A percentile compares a stretch with the other conserved stretches of the same genome.
These are phyloP conservation scores for Venturia pyrina DNA, from an alignment of 2,329 filamentous ascomycete species.

Conservation along the genomic window DNA sequence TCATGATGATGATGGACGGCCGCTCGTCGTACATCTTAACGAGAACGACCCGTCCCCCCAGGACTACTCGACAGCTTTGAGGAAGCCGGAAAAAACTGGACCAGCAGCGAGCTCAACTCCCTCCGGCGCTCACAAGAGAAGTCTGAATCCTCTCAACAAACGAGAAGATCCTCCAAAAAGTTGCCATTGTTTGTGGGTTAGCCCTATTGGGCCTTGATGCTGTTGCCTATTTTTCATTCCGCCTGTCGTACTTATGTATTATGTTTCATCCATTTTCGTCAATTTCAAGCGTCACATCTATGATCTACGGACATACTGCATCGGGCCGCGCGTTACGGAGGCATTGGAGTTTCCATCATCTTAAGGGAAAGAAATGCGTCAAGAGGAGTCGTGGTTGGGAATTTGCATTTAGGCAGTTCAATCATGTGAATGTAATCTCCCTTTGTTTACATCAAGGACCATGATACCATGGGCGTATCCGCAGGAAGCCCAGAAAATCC, in stretches of 20 bases:
- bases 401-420: background rate
- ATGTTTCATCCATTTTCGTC: background rate
- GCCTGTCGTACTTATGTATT: background rate
- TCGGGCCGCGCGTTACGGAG: background rate
- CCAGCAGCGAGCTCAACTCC: background rate
- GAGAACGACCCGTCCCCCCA: constrained; percentile 29
- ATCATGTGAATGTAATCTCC: background rate
- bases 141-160: background rate
- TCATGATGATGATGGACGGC: constrained; percentile 23
- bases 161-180: constrained; percentile 12
- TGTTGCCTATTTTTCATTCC: background rate
- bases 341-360: background rate
- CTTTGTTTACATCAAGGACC: background rate
- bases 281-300: background rate
- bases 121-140: background rate
- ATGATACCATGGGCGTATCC: background rate
- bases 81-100: background rate
- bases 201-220: background rate
- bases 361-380: background rate
- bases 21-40: constrained; percentile 29
- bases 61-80: constrained; percentile 17
- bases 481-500: background rate
- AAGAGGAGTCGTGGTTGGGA: background rate
- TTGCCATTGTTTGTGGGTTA: constrained; percentile 13
- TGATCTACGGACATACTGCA: background rate